These are phyloP conservation scores for Chlamydomonas sp. DNA, from an alignment of 139 green algal genomes.

Conservation along the genomic window DNA sequence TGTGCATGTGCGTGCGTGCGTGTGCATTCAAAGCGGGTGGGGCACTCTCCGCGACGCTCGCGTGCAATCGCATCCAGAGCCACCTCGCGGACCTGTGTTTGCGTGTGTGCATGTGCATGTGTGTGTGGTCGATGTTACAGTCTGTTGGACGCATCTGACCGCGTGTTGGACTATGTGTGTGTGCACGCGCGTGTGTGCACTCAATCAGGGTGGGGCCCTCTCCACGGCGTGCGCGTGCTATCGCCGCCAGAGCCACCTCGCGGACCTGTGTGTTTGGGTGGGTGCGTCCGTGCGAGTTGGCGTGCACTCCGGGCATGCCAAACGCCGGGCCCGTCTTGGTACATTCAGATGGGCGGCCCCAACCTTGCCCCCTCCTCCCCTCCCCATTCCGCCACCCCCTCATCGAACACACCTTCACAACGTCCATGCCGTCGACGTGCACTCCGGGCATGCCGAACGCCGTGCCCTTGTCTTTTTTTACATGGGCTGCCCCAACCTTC, in stretches of 20 bases:
- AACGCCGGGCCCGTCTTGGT: neutral
- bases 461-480: slow-evolving; percentile 83
- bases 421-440: slow-evolving; percentile 95
- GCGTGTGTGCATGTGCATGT: too few species aligned
- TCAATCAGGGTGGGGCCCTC: slow-evolving; percentile 96
- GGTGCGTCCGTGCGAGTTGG: slow-evolving; percentile 93
- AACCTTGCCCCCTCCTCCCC: neutral
- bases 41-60: too few species aligned
- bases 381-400: neutral
- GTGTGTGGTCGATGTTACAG: too few species aligned
- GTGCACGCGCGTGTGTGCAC: too few species aligned
- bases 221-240: slow-evolving; percentile 78
- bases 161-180: too few species aligned
- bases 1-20: too few species aligned
- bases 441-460: slow-evolving; percentile 96
- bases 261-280: too few species aligned
- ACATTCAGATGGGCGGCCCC: neutral
- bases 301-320: neutral
- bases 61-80: too few species aligned
- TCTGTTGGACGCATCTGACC: too few species aligned
- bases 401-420: slow-evolving; percentile 71
- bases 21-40: too few species aligned
- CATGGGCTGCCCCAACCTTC: neutral
- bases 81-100: too few species aligned
- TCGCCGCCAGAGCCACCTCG: slow-evolving; percentile 80